phyloP scores from a whole-genome alignment of 768 basidiomycete genomes.

The Boletus reticuloceps region DNA sequence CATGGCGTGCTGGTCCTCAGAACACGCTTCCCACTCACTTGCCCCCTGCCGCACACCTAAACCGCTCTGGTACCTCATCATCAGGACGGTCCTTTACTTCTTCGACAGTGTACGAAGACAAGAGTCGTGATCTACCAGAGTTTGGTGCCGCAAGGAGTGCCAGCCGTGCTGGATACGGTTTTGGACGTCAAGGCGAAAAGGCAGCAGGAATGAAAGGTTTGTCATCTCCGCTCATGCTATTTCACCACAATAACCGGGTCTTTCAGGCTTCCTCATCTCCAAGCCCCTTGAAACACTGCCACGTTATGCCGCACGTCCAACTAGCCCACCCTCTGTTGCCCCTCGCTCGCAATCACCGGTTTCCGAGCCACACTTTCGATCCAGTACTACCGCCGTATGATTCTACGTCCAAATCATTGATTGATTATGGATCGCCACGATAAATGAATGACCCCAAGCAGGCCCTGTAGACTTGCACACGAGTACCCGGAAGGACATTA shows the following conservation, averaged over 20 bases:
- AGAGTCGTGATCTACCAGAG: constrained; percentile 20
- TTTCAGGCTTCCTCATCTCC: constrained; percentile 51
- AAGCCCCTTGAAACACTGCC: constrained; percentile 63
- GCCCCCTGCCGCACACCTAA: constrained; percentile 19
- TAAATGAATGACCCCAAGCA: constrained; percentile 7
- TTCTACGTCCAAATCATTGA: constrained; percentile 12
- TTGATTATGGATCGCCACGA: constrained; percentile 21
- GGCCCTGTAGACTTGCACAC: constrained; percentile 13
- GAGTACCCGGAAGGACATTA: constrained; percentile 17
- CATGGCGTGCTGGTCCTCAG: constrained; percentile 57
- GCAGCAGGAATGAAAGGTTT: constrained; percentile 59
- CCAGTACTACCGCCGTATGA: constrained; percentile 30
- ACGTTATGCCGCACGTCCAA: constrained; percentile 47
- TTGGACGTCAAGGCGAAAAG: constrained; percentile 78
- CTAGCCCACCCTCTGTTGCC: constrained; percentile 17
- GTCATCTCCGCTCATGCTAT: constrained; percentile 6
- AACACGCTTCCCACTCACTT: constrained; percentile 50
- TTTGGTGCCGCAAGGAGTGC: constrained; percentile 17
- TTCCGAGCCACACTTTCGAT: constrained; percentile 24
- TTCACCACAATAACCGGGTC: constrained; percentile 1
- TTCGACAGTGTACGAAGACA: constrained; percentile 32
- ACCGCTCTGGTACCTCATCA: constrained; percentile 21
- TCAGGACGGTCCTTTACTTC: constrained; percentile 25
- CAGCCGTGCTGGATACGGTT: constrained; percentile 62
- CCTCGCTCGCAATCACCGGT: constrained; percentile 25